Conservation (phyloP, 345 rosid species). For the Ceriops tagal region DNA sequence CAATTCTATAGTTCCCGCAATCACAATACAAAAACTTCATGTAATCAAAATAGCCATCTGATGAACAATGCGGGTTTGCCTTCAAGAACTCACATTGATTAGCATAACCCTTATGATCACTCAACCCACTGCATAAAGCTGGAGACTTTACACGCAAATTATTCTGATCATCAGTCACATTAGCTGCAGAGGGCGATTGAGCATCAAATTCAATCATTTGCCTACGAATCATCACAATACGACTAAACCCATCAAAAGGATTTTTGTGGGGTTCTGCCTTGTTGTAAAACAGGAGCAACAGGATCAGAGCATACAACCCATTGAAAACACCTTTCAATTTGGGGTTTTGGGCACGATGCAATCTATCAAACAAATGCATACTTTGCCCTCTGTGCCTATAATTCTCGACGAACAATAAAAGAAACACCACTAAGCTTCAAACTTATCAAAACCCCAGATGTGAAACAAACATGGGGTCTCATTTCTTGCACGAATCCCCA, state of each 20-base stretch:
- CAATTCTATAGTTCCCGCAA: constrained; percentile 41
- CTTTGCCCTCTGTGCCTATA: neutral
- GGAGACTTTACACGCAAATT: constrained; percentile 2
- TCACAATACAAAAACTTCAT: constrained; percentile 70
- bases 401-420: neutral
- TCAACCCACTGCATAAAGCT: constrained; percentile 20
- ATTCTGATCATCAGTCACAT: constrained; percentile 4
- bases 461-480: constrained; percentile 12
- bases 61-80: constrained; percentile 59
- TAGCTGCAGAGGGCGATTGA: constrained; percentile 13
- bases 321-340: constrained; percentile 16
- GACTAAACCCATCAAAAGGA: constrained; percentile 2
- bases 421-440: neutral
- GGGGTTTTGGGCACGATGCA: constrained; percentile 5
- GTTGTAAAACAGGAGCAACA: constrained; percentile 16
- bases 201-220: constrained; percentile 13
- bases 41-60: constrained; percentile 78
- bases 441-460: constrained; percentile 9
- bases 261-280: constrained; percentile 8
- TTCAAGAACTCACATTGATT: constrained; percentile 48
- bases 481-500: constrained; percentile 19
- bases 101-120: constrained; percentile 15
- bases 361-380: constrained; percentile 8
- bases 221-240: constrained; percentile 10
- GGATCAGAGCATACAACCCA: constrained; percentile 16